phyloP scores from a whole-genome alignment of 2,329 filamentous ascomycete genomes.

The Elsinoe fawcettii region DNA sequence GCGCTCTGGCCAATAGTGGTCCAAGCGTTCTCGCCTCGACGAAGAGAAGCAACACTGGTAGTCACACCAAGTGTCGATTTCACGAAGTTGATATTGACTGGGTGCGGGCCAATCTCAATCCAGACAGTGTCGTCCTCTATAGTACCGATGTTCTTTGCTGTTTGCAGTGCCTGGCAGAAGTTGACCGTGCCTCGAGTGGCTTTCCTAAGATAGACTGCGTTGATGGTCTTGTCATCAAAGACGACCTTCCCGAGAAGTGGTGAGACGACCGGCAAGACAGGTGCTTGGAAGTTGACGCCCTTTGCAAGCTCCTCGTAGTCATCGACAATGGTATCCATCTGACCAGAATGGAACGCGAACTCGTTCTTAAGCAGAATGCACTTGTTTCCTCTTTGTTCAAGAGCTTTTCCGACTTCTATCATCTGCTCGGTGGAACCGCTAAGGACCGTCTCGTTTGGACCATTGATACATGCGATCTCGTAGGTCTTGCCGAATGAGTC shows the following conservation, averaged over 20 bases:
- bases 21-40: constrained; percentile 56
- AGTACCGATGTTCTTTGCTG: constrained; percentile 49
- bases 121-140: constrained; percentile 61
- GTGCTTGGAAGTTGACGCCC: constrained; percentile 21
- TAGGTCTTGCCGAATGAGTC: constrained; percentile 22
- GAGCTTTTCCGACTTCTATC: constrained; percentile 27
- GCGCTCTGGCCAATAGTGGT: constrained; percentile 54
- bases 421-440: constrained; percentile 37
- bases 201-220: constrained; percentile 55
- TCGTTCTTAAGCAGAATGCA: constrained; percentile 56
- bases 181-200: constrained; percentile 63
- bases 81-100: constrained; percentile 60
- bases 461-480: constrained; percentile 67
- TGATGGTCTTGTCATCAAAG: constrained; percentile 48
- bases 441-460: constrained; percentile 67
- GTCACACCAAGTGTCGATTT: constrained; percentile 54
- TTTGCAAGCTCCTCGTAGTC: constrained; percentile 49
- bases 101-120: constrained; percentile 66
- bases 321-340: constrained; percentile 56
- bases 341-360: constrained; percentile 60
- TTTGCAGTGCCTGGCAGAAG: constrained; percentile 55
- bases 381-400: constrained; percentile 50
- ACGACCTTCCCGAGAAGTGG: constrained; percentile 57
- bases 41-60: constrained; percentile 52
- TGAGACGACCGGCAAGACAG: constrained; percentile 55